Evolutionary conservation across 495 filamentous ascomycete genomes (phyloP).

Genomic region (Copromyces sp.): DNA sequence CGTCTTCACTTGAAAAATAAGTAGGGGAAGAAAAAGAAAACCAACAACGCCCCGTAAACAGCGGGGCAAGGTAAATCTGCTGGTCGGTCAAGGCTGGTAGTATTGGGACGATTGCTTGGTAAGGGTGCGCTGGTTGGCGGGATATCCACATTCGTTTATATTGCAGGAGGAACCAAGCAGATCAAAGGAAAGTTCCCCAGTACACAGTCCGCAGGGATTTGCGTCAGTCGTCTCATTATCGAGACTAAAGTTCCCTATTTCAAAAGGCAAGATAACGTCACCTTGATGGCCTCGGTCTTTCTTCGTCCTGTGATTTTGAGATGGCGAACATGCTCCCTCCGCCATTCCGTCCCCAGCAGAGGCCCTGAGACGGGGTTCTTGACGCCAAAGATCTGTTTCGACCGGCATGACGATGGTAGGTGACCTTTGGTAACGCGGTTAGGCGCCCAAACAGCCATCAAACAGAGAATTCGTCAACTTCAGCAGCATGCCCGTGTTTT

Average conservation of each 20-base stretch:
- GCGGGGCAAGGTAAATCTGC: background rate
- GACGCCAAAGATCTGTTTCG: slow-evolving; percentile 21
- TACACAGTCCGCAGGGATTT: background rate
- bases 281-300: background rate
- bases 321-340: background rate
- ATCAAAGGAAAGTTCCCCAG: background rate
- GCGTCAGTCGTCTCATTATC: background rate
- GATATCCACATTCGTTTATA: slow-evolving; percentile 12
- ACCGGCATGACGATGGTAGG: slow-evolving; percentile 25
- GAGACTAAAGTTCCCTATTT: background rate
- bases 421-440: slow-evolving; percentile 14
- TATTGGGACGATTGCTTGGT: background rate
- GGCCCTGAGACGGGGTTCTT: slow-evolving; percentile 10
- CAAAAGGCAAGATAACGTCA: background rate
- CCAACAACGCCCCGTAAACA: background rate
- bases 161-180: slow-evolving; percentile 2
- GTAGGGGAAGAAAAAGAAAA: background rate
- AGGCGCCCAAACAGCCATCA: slow-evolving; percentile 38
- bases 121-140: slow-evolving; percentile 13
- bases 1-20: background rate
- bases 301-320: background rate
- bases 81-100: background rate
- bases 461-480: slow-evolving; percentile 21
- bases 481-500: background rate
- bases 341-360: background rate